These are phyloP conservation scores for Rubus idaeus DNA, from an alignment of 306 rosid species.

Conservation along the genomic window DNA sequence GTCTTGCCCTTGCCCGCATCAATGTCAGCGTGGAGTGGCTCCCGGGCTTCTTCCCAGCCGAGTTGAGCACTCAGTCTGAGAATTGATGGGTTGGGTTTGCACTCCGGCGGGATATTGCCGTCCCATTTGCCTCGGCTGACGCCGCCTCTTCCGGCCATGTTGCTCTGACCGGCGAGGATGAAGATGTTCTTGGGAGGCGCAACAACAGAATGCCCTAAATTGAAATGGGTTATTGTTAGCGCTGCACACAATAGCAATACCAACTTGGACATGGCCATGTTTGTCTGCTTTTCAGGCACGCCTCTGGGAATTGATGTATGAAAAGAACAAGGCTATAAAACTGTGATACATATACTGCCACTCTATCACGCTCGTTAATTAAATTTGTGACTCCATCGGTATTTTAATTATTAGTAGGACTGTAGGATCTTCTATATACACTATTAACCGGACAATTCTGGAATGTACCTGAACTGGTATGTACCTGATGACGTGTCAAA, in stretches of 20 bases:
- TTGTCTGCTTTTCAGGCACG: not conserved
- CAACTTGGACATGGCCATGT: not conserved
- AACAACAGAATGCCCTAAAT: not conserved
- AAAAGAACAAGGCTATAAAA: not conserved
- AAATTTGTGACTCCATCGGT: not conserved
- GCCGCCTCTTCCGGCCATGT: conserved; percentile 74
- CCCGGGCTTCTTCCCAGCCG: conserved; percentile 53
- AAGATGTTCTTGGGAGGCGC: conserved; percentile 28
- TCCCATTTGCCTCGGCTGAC: conserved; percentile 38
- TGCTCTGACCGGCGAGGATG: conserved; percentile 65
- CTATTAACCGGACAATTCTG: too few species aligned
- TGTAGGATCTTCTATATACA: not conserved
- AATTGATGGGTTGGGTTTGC: conserved; percentile 37
- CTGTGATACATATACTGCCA: not conserved
- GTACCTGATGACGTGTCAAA: too few species aligned
- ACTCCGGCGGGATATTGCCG: conserved; percentile 33
- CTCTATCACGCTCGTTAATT: too few species aligned
- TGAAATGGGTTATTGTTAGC: not conserved
- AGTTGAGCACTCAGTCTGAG: conserved; percentile 33
- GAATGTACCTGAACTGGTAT: too few species aligned
- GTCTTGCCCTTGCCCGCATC: conserved; percentile 42
- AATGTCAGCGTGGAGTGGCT: conserved; percentile 61
- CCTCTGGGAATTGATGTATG: not conserved
- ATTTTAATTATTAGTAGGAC: not conserved
- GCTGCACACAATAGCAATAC: not conserved